Evolutionary conservation across 305 asterid species (phyloP).

Genomic region (Fraxinus paxiana): DNA sequence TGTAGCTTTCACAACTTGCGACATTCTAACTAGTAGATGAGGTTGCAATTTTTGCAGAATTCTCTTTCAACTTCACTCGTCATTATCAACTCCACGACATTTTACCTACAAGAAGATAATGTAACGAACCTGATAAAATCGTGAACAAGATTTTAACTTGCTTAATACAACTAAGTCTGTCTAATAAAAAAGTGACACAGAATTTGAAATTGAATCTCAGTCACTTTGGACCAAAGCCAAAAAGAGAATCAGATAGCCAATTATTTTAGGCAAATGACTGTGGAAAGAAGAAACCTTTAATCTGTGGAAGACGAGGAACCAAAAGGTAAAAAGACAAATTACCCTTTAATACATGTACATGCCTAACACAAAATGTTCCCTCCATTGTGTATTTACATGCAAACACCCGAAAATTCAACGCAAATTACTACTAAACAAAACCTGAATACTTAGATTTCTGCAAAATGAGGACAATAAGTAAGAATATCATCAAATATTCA

Average conservation of each 20-base stretch:
- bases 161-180: background rate
- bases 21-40: slow-evolving; percentile 36
- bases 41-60: slow-evolving; percentile 16
- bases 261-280: slow-evolving; percentile 21
- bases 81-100: background rate
- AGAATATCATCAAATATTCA: background rate
- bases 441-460: background rate
- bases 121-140: background rate
- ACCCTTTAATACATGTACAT: slow-evolving; percentile 27
- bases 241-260: slow-evolving; percentile 14
- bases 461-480: background rate
- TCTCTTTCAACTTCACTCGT: slow-evolving; percentile 26
- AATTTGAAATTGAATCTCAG: slow-evolving; percentile 30
- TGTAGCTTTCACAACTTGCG: slow-evolving; percentile 33
- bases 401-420: background rate
- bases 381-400: background rate
- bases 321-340: slow-evolving; percentile 1
- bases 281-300: slow-evolving; percentile 45
- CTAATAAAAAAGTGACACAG: slow-evolving; percentile 20
- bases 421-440: background rate
- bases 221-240: slow-evolving; percentile 28
- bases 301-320: slow-evolving; percentile 32
- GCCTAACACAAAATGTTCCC: slow-evolving; percentile 1
- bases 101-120: background rate
- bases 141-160: background rate